Evolutionary conservation across 192 early-diverging fungal species (phyloP).

Genomic region (Glomus cerebriforme): DNA sequence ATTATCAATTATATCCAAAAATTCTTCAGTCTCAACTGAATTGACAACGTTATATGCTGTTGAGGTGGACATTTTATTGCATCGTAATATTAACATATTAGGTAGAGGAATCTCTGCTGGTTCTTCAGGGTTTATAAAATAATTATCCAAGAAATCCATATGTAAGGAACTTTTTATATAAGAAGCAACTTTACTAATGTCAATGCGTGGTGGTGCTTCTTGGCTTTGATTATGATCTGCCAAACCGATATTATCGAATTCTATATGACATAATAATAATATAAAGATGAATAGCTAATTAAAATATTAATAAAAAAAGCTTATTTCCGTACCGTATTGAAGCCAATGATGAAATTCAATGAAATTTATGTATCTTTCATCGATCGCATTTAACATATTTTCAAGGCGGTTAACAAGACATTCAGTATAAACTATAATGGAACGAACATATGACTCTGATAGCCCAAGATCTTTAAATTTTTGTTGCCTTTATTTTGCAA

Average conservation of each 20-base stretch:
- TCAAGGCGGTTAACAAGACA: not conserved
- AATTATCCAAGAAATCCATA: conserved; percentile 8
- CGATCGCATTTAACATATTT: conserved; percentile 4
- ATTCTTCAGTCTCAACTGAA: conserved; percentile 16
- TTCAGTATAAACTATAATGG: conserved; percentile 4
- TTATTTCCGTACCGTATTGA: conserved; percentile 24
- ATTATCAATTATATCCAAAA: not conserved
- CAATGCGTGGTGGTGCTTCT: not conserved
- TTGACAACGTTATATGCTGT: conserved; percentile 27
- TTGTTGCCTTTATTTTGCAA: conserved; percentile 24
- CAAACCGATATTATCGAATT: conserved; percentile 25
- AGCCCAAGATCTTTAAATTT: conserved; percentile 27
- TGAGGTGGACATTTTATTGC: not conserved
- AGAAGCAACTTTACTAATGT: conserved; percentile 19
- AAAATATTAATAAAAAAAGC: not conserved
- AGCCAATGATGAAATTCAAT: conserved; percentile 31
- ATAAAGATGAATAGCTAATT: not conserved
- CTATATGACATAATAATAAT: not conserved
- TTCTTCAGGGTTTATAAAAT: not conserved
- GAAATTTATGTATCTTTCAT: conserved; percentile 22
- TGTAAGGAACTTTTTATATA: conserved; percentile 23
- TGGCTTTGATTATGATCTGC: not conserved
- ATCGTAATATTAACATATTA: not conserved
- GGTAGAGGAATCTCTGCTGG: not conserved
- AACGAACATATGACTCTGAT: conserved; percentile 15